A percentile compares a stretch with the other conserved stretches of the same genome.
Evolutionary conservation across 306 rosid species (phyloP).

Genomic region (Herpetospermum pedunculosum): DNA sequence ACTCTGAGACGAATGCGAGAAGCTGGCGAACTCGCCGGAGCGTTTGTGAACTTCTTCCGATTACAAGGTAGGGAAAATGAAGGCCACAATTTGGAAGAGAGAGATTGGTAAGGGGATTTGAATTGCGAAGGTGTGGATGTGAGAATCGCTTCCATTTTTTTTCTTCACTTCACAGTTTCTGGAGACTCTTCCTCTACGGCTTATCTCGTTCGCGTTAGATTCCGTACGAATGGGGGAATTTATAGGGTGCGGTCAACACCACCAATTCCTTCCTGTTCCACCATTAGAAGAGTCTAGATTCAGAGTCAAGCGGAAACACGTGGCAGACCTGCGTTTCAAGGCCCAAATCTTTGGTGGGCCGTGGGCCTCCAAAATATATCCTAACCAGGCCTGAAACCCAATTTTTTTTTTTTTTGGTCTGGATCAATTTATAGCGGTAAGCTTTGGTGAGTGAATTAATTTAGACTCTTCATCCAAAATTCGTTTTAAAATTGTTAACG

Average conservation of each 20-base stretch:
- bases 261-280: neutral
- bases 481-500: too few species aligned
- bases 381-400: too few species aligned
- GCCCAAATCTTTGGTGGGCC: neutral
- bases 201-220: constrained; percentile 23
- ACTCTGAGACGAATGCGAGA: constrained; percentile 20
- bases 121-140: constrained; percentile 39
- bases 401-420: too few species aligned
- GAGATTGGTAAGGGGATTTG: constrained; percentile 10
- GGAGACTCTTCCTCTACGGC: constrained; percentile 5
- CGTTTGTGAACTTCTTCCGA: constrained; percentile 8
- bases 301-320: neutral
- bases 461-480: too few species aligned
- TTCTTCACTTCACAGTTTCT: constrained; percentile 14
- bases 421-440: too few species aligned
- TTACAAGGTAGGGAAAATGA: constrained; percentile 12
- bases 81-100: constrained; percentile 10
- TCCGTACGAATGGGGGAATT: neutral
- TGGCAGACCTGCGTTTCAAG: neutral
- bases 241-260: neutral
- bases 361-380: neutral
- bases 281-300: neutral
- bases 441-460: too few species aligned
- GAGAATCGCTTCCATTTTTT: constrained; percentile 28
- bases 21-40: neutral